phyloP scores from a whole-genome alignment of 148 eudicot genomes.

The Vaccinium macrocarpon region DNA sequence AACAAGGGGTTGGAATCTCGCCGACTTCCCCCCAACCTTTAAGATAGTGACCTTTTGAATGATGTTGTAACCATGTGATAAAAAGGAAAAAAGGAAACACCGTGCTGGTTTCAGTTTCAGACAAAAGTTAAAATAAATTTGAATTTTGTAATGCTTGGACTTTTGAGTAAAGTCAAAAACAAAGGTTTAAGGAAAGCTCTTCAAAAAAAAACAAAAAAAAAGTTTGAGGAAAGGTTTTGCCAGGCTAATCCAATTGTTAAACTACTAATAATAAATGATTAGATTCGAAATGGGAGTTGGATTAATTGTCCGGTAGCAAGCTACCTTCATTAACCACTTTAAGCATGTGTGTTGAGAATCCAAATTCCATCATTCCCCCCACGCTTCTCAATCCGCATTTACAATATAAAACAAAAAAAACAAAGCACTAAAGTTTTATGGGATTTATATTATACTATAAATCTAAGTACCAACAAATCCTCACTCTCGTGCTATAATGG shows the following conservation, averaged over 20 bases:
- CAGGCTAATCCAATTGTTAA: not conserved
- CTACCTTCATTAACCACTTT: constrained; percentile 3
- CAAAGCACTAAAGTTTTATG: not conserved
- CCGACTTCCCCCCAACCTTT: not conserved
- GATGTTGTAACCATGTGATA: not conserved
- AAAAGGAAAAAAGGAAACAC: not conserved
- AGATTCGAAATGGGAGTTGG: not conserved
- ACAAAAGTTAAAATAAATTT: not conserved
- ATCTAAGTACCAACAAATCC: constrained; percentile 5
- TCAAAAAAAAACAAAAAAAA: not conserved
- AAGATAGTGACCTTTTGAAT: not conserved
- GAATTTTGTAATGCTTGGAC: constrained; percentile 4
- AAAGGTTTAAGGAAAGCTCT: too few relatives aligned
- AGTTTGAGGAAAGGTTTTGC: not conserved
- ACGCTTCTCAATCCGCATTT: not conserved
- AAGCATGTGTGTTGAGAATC: constrained; percentile 18
- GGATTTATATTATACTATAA: not conserved
- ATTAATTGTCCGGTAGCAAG: not conserved
- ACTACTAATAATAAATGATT: not conserved
- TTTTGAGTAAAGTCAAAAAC: not conserved
- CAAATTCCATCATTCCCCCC: constrained; percentile 9
- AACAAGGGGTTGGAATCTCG: not conserved
- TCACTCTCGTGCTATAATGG: not conserved
- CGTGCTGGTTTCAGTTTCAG: not conserved
- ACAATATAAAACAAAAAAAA: not conserved